These are phyloP conservation scores for Fusarium hainanense DNA, from an alignment of 2,329 filamentous ascomycete species.

Conservation along the genomic window DNA sequence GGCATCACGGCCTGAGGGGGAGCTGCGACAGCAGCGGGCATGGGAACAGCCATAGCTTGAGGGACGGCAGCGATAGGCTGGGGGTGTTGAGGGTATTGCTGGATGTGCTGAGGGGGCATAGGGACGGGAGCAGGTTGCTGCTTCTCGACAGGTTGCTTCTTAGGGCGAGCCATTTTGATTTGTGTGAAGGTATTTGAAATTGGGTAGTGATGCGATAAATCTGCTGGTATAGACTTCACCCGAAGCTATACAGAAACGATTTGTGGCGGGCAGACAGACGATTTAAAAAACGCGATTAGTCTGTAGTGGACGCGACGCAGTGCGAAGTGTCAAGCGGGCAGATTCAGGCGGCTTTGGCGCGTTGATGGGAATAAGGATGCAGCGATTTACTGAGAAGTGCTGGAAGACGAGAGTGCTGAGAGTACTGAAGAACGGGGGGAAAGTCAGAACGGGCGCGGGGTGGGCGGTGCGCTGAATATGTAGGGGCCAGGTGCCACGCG, in stretches of 20 bases:
- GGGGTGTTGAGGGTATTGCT: conserved; percentile 37
- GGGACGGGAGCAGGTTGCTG: conserved; percentile 52
- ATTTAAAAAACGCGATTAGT: conserved; percentile 23
- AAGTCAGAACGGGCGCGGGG: conserved; percentile 48
- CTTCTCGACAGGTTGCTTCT: conserved; percentile 54
- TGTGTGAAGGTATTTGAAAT: background rate
- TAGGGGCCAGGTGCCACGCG: conserved; percentile 47
- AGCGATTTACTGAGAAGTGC: conserved; percentile 36
- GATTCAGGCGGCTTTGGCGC: conserved; percentile 45
- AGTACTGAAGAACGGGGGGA: conserved; percentile 49
- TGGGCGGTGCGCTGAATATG: conserved; percentile 53
- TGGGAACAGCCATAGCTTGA: conserved; percentile 54
- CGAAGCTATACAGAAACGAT: conserved; percentile 9
- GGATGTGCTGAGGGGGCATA: conserved; percentile 38
- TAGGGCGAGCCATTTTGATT: conserved; percentile 57
- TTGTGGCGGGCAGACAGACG: conserved; percentile 8
- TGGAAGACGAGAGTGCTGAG: conserved; percentile 44
- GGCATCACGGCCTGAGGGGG: conserved; percentile 36
- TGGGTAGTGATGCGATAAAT: background rate
- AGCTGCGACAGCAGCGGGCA: conserved; percentile 41
- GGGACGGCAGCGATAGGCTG: conserved; percentile 49
- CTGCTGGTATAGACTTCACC: conserved; percentile 10
- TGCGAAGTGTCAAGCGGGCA: conserved; percentile 42
- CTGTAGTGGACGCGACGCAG: conserved; percentile 36
- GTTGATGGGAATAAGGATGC: conserved; percentile 36